phyloP scores from a whole-genome alignment of 2,329 filamentous ascomycete species.

The Dendryphion nanum region DNA sequence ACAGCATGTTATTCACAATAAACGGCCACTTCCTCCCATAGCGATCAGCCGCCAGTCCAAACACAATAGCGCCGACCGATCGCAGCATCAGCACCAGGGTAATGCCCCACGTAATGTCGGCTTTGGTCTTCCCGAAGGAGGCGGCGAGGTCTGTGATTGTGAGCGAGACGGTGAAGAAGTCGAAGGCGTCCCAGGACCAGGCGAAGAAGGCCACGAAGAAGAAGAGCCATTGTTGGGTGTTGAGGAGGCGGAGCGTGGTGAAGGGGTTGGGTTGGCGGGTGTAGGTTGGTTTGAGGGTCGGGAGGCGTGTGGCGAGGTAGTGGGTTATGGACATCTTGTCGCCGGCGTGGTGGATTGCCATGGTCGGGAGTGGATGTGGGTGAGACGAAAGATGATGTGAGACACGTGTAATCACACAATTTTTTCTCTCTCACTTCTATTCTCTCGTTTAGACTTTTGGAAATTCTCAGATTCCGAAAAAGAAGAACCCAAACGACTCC shows the following conservation, averaged over 20 bases:
- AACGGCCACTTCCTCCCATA: conserved; percentile 59
- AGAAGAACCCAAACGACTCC: too few species aligned
- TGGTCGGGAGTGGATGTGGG: too few species aligned
- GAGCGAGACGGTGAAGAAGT: conserved; percentile 63
- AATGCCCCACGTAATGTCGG: conserved; percentile 60
- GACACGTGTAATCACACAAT: too few species aligned
- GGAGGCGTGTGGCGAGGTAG: conserved; percentile 55
- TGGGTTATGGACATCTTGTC: conserved; percentile 36
- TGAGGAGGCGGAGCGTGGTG: conserved; percentile 50
- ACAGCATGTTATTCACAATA: conserved; percentile 59
- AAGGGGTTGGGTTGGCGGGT: conserved; percentile 55
- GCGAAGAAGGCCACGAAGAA: conserved; percentile 50
- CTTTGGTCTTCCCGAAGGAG: conserved; percentile 53
- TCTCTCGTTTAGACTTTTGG: too few species aligned
- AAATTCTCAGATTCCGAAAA: too few species aligned
- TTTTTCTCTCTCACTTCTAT: too few species aligned
- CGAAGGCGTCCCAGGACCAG: conserved; percentile 53
- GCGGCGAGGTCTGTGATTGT: conserved; percentile 55
- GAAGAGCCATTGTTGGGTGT: conserved; percentile 59
- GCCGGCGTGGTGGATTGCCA: too few species aligned
- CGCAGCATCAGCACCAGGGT: conserved; percentile 56
- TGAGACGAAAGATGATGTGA: too few species aligned
- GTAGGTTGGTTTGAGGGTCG: conserved; percentile 57
- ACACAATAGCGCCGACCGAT: conserved; percentile 58
- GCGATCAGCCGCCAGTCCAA: conserved; percentile 54